phyloP scores from a whole-genome alignment of 2,329 filamentous ascomycete genomes.

The Alternaria conjuncta region DNA sequence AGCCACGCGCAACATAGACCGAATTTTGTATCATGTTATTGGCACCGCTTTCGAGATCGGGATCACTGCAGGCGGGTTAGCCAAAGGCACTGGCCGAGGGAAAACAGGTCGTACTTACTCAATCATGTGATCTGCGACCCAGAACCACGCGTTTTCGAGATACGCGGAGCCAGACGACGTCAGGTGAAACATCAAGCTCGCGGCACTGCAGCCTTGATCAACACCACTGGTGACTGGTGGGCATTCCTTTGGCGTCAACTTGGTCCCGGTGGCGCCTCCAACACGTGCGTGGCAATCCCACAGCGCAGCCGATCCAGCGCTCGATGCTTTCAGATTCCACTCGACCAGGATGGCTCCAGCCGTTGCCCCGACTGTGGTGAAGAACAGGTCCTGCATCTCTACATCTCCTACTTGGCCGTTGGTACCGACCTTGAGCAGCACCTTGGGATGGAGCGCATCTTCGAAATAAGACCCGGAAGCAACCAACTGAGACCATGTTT shows the following conservation, averaged over 20 bases:
- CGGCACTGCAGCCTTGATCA: constrained; percentile 66
- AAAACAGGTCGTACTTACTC: not conserved
- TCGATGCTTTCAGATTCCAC: not conserved
- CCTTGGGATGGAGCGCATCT: not conserved
- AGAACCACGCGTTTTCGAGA: not conserved
- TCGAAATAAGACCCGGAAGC: not conserved
- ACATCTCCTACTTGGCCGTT: not conserved
- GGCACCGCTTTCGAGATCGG: constrained; percentile 58
- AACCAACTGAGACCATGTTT: no score
- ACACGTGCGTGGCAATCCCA: constrained; percentile 43
- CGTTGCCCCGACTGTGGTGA: not conserved
- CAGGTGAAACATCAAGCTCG: constrained; percentile 45
- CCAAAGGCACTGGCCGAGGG: not conserved
- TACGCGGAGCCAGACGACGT: not conserved
- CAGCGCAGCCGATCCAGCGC: not conserved
- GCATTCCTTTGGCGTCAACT: constrained; percentile 76
- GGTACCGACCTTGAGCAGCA: not conserved
- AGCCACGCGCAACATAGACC: constrained; percentile 73
- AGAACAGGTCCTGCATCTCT: not conserved
- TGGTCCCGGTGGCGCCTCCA: constrained; percentile 76
- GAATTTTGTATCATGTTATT: constrained; percentile 54
- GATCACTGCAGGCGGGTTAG: not conserved
- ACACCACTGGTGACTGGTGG: constrained; percentile 63
- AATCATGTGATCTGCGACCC: not conserved
- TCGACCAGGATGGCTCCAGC: not conserved